A percentile compares a stretch with the other conserved stretches of the same genome.
Evolutionary conservation across 1,284 basidiomycete species (phyloP).

Genomic region (Sphaerobolus stellatus): DNA sequence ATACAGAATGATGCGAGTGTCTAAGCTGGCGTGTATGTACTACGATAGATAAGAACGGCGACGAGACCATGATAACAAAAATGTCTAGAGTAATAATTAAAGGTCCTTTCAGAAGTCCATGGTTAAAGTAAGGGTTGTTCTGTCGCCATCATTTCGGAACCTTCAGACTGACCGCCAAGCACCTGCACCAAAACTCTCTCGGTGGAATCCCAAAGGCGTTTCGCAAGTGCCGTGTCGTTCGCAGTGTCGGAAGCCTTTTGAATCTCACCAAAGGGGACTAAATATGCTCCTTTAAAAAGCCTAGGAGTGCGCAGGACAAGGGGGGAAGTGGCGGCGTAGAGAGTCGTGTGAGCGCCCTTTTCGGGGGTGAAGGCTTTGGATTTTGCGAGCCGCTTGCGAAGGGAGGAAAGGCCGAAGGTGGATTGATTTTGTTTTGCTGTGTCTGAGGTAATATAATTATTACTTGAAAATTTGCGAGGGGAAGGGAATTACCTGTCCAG

Average conservation of each 20-base stretch:
- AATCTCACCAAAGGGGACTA: slow-evolving; percentile 27
- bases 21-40: too few relatives aligned
- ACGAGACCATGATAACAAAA: too few relatives aligned
- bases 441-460: neutral
- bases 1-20: too few relatives aligned
- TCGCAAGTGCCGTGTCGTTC: slow-evolving; percentile 16
- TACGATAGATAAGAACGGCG: too few relatives aligned
- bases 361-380: slow-evolving; percentile 25
- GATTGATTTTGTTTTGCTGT: slow-evolving; percentile 28
- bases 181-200: slow-evolving; percentile 14
- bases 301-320: slow-evolving; percentile 24
- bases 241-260: slow-evolving; percentile 18
- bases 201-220: slow-evolving; percentile 24
- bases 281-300: slow-evolving; percentile 31
- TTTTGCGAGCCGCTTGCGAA: slow-evolving; percentile 23
- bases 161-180: too few relatives aligned
- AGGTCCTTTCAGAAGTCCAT: too few relatives aligned
- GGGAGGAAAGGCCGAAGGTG: slow-evolving; percentile 18
- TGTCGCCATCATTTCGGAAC: too few relatives aligned
- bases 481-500: neutral
- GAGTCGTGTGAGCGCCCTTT: slow-evolving; percentile 34
- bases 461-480: neutral
- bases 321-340: slow-evolving; percentile 38
- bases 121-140: too few relatives aligned
- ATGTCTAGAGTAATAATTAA: too few relatives aligned